Base-by-base conservation (phyloP, 2,329 filamentous ascomycete species). In the Paramyrothecium roridum region DNA sequence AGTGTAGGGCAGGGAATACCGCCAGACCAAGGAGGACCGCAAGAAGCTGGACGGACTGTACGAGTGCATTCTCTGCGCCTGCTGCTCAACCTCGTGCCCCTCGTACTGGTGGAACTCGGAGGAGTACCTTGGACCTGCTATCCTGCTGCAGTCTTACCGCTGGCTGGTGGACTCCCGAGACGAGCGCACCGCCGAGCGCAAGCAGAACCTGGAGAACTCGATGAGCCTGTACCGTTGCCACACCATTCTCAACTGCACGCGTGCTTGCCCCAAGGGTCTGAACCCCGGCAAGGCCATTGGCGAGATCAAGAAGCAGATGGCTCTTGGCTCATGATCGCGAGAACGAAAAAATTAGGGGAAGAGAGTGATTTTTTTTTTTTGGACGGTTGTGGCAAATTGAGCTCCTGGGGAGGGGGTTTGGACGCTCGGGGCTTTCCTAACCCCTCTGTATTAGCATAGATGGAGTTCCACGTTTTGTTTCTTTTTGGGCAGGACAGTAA, bases 61-160 rank as follows among this genome's bases (percentile, higher is more conserved):
- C 81, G 95, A 99, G 80, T 99, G 95, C 80, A 98, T 99, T 76
- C 88, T 99, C 56, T 99, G 95, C 82, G 93, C 93, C 66, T 99
- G 95, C 87, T 99, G 95, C 87, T 95, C 90, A 64, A 99, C 95
- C 21, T 96, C 93, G 49, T 99, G 95, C 83, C 95, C 95, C n/a
- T 97, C 92, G 19, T 99, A 99, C 84, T 99, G 95, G 95, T 99
- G 95, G 95, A 99, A 99, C 82, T 87, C 89, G 65, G 93, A 98
- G 79, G 93, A 98, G 77, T 99, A 99, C 80, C 90, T 99, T 52
- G 95, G 95, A 61, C 95, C 95, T 57, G 95, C 95, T 63, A 91
- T 99, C 58, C 89, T 99, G 53, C 86, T 99, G 63, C 95, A 99
- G 80, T 96, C 92, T 10, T 99, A 98, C 86, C 87, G 93, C 71